Base-by-base conservation (phyloP, 192 early-diverging fungal species). In the Coemansia sp. region DNA sequence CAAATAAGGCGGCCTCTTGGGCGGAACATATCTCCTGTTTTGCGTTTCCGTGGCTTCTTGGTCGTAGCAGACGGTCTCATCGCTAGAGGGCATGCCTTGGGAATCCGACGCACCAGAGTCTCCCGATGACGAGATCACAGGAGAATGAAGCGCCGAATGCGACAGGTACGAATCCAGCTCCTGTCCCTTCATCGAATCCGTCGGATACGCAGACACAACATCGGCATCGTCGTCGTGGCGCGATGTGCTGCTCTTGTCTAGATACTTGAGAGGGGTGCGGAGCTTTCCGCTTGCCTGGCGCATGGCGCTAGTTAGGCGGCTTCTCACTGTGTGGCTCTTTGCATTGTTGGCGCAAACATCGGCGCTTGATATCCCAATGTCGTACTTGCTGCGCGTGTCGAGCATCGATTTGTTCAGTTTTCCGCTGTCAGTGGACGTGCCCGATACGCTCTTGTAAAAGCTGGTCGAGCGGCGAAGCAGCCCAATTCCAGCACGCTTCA, bases 381-480 rank as follows among this genome's bases (percentile, higher is more conserved):
- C n/a, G 57, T 59, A 59, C 34, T 38, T 34, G 35, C 57, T 10
- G 30, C n/a, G 18, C 6, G 57, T 59, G n/a, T 38, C 18, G 9
- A 21, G 34, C 34, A 36, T 35, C 35, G 57, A n/a, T 3, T 38
- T 59, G 35, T 35, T 59, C 6, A 16, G 34, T 15, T 24, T 36
- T 10, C 43, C 41, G 66, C 16, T 11, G 30, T 33, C 16, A 6
- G 57, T n/a, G 0, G 73, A n/a, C 14, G 24, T 53, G 16, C 74
- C 70, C 11, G 75, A 69, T 44, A 74, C 49, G 9, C 64, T 55
- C 41, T 73, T 77, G 75, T 61, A 83, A 39, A 83, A 71, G 63
- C 80, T 83, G 67, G 76, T 62, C 5, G 80, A 83, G 52, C 71
- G 75, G 21, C 80, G 75, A 8, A 83, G 61, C 36, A 83, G 65